Conservation (phyloP, 257 asterid genomes). For the Coffea eugenioides region DNA sequence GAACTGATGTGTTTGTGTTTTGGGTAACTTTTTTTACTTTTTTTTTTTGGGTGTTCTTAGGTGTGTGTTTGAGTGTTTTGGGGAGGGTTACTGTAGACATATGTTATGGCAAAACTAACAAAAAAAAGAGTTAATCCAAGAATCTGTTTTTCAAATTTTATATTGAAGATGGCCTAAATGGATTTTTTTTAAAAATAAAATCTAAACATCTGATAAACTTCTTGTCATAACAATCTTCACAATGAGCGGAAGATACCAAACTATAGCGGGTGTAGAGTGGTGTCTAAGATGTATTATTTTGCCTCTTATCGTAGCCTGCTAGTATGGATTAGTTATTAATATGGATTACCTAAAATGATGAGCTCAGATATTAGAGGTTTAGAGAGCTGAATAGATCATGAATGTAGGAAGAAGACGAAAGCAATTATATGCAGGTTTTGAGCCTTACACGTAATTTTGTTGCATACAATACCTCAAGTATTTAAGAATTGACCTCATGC, state of each 20-base stretch:
- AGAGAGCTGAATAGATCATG: neutral
- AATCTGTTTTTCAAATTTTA: too few species aligned
- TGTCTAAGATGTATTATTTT: neutral
- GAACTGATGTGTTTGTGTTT: too few species aligned
- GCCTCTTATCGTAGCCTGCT: neutral
- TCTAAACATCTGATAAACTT: neutral
- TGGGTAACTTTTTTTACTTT: too few species aligned
- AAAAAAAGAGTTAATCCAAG: too few species aligned
- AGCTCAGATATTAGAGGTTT: neutral
- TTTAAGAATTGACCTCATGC: too few species aligned
- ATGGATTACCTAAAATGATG: neutral
- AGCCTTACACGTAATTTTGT: neutral
- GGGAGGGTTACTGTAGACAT: too few species aligned
- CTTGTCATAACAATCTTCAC: neutral
- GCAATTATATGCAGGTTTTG: neutral
- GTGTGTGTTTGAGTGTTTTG: too few species aligned
- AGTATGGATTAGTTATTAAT: too few species aligned
- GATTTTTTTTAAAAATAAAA: too few species aligned
- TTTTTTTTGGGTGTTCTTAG: too few species aligned
- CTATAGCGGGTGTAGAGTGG: too few species aligned
- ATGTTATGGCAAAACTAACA: too few species aligned
- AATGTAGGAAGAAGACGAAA: neutral
- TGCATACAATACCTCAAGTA: neutral
- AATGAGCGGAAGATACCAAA: neutral
- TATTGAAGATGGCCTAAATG: neutral